Conservation (phyloP, 179 eudicot genomes). For the Amaranthus tricolor region DNA sequence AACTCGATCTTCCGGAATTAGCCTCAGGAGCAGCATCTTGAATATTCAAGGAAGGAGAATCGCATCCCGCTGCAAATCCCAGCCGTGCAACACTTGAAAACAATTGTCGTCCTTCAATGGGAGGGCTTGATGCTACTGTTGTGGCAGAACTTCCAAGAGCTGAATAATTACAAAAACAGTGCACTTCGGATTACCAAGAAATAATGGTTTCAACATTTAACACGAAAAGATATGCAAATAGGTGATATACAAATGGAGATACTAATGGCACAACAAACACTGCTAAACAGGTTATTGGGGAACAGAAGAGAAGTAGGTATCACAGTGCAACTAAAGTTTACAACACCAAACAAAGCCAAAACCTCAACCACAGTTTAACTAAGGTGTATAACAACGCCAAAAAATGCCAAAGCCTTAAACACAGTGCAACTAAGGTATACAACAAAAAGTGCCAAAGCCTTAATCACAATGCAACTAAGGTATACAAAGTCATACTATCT, state of each 20-base stretch:
- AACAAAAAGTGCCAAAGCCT: too few species aligned
- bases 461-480: too few species aligned
- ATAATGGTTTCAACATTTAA: not conserved
- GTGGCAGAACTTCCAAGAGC: conserved; percentile 71
- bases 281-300: not conserved
- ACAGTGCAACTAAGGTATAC: too few species aligned
- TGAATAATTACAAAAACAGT: conserved; percentile 21
- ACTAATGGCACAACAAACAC: not conserved
- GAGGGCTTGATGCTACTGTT: conserved; percentile 61
- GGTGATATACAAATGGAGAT: not conserved
- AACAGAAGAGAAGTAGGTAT: not conserved
- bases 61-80: conserved; percentile 92
- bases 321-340: not conserved
- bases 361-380: too few species aligned
- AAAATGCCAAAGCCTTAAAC: too few species aligned
- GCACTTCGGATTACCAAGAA: not conserved
- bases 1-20: conserved; percentile 33
- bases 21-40: conserved; percentile 38
- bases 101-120: conserved; percentile 51
- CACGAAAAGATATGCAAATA: not conserved
- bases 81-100: conserved; percentile 85
- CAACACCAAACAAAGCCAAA: not conserved
- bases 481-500: too few species aligned
- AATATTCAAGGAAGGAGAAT: conserved; percentile 67
- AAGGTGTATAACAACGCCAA: too few species aligned